Evolutionary conservation across 1,284 basidiomycete species (phyloP), one percentile per base, ranked within the genome.

Genomic region (Inonotus hispidus): DNA sequence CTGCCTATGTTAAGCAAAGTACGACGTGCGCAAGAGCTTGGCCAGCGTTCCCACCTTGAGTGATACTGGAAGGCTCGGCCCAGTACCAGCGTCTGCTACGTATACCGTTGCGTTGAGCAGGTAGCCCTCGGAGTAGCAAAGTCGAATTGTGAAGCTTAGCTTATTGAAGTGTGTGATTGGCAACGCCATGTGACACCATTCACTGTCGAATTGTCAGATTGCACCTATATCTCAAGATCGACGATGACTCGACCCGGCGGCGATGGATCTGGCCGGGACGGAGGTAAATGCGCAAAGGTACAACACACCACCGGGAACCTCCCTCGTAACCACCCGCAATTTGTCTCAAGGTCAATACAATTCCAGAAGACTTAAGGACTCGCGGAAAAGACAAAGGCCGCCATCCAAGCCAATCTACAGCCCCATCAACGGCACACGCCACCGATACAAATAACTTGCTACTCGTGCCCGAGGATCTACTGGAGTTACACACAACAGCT

Each of bases 391-490:
- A 32, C 25, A 10, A 50, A 7, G 21, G 25, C 45, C 11, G 45
- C 19, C 6, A 5, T 6, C 29, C 23, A 23, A 29, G 49, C 49
- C 49, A 50, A 50, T 50, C 49, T 23, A 11, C n/a, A 1, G 27
- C n/a, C n/a, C 8, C 45, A 23, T 19, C 21, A 46, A 46, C n/a
- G 45, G 21, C 19, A 16, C 13, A 50, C 50, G 50, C 50, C 50
- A 52, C 50, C 27, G 2, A 19, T 21, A 43, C 19, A 29, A 5
- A 29, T 16, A 23, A 5, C 46, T 21, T 49, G 25, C 11, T 35
- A 35, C 16, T 52, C 32, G 46, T 52, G 25, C 13, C 50, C 50
- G 50, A 52, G 50, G 50, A 52, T 52, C 50, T 52, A 16, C 50
- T 25, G 50, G 23, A 25, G 8, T 49, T 23, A 10, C 19, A 10